Percentiles rank a stretch among this genome's conserved stretches.
These are phyloP conservation scores for Wickerhamomyces bovis DNA, from an alignment of 805 yeast species.

Conservation along the genomic window DNA sequence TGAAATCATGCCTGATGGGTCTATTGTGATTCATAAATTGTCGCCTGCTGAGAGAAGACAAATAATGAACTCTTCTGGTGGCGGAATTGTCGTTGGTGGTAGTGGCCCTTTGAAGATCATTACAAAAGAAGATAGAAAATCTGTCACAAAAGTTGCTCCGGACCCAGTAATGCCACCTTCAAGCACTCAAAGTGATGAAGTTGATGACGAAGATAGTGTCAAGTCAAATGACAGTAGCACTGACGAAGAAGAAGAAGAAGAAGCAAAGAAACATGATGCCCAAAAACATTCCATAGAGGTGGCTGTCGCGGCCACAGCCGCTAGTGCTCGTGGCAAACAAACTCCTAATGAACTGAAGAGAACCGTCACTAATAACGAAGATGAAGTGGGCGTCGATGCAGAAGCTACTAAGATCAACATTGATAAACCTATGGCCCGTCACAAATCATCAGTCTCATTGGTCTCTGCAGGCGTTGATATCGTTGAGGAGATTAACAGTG, in stretches of 20 bases:
- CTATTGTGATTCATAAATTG: conserved; percentile 46
- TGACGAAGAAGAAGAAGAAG: neutral
- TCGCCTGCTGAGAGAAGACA: conserved; percentile 48
- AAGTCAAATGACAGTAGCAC: conserved; percentile 1
- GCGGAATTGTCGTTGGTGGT: conserved; percentile 78
- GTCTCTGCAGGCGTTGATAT: conserved; percentile 12
- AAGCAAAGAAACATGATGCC: conserved; percentile 1
- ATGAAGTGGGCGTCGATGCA: conserved; percentile 30
- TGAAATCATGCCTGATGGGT: conserved; percentile 50
- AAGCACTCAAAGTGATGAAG: neutral
- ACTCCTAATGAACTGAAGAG: conserved; percentile 27
- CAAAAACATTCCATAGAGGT: conserved; percentile 26
- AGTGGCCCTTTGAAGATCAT: conserved; percentile 55
- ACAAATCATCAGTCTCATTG: conserved; percentile 26
- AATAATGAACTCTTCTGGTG: conserved; percentile 39
- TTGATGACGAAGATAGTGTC: neutral
- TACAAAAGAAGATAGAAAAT: conserved; percentile 18
- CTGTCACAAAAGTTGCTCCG: neutral
- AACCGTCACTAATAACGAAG: conserved; percentile 29
- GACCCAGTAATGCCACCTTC: neutral
- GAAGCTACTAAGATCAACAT: conserved; percentile 32
- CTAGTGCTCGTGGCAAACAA: conserved; percentile 30
- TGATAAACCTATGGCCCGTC: conserved; percentile 38
- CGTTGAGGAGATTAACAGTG: conserved; percentile 23
- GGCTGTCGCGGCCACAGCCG: conserved; percentile 34